Conservation (phyloP, 83 land plant species). For the Picea engelmannii region DNA sequence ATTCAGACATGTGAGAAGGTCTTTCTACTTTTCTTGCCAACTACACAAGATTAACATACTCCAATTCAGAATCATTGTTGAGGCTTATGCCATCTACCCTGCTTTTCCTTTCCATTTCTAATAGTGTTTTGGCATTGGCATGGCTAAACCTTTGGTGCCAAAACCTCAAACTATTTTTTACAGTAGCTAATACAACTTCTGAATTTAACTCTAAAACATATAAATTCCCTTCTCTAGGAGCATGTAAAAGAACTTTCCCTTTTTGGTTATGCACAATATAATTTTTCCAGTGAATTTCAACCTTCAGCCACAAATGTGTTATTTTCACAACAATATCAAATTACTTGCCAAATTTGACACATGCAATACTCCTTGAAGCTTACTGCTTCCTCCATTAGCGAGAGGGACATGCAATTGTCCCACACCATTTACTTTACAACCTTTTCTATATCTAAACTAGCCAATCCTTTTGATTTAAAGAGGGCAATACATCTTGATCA, state of each 20-base stretch:
- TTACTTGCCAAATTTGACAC: neutral
- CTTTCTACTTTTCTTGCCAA: neutral
- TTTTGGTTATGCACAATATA: neutral
- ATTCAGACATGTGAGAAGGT: neutral
- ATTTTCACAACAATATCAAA: neutral
- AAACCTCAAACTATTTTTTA: neutral
- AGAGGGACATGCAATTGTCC: too few species aligned
- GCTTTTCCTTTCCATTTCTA: neutral
- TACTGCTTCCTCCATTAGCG: too few species aligned
- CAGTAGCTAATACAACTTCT: neutral
- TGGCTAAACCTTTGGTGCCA: neutral
- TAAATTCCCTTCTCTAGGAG: neutral
- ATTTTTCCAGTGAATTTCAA: neutral
- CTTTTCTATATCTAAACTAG: too few species aligned
- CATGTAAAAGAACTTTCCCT: neutral
- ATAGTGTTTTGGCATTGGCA: neutral
- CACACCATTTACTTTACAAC: too few species aligned
- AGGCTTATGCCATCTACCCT: neutral
- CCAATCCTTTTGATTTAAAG: too few species aligned
- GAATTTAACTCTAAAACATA: neutral
- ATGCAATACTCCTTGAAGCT: neutral
- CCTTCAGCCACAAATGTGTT: neutral
- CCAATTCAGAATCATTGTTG: neutral
- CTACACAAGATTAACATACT: neutral
- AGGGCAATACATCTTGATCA: too few species aligned